These are phyloP conservation scores for Triticum turgidum DNA, from an alignment of 176 grass and related monocot genomes.

Conservation along the genomic window DNA sequence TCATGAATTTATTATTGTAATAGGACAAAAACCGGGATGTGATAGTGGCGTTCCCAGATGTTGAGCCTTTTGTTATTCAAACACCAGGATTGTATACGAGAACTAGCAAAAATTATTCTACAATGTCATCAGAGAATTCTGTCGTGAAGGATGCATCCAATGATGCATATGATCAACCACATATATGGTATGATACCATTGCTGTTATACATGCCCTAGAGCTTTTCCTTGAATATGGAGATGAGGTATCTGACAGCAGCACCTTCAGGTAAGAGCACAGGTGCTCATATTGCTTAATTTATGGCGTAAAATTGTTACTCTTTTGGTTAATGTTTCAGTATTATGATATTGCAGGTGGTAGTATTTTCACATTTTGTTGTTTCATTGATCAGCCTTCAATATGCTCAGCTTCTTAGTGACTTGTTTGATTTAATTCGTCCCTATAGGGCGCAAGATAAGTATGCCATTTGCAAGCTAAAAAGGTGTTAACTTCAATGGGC, in stretches of 20 bases:
- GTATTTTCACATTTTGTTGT: background rate
- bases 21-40: conserved; percentile 92
- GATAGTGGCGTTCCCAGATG: conserved; percentile 89
- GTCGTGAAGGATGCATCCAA: conserved; percentile 27
- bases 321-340: background rate
- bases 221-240: conserved; percentile 72
- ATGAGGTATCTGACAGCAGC: conserved; percentile 62
- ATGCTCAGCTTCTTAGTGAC: background rate
- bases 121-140: conserved; percentile 16
- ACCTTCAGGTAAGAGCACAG: conserved; percentile 65
- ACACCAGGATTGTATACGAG: conserved; percentile 30
- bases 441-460: background rate
- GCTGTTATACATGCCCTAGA: conserved; percentile 57
- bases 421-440: background rate
- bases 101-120: conserved; percentile 5
- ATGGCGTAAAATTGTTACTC: background rate
- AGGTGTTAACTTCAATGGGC: no score
- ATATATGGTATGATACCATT: conserved; percentile 77
- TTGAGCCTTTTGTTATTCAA: conserved; percentile 67
- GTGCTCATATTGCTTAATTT: conserved; percentile 10
- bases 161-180: conserved; percentile 76
- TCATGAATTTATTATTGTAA: conserved; percentile 30
- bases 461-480: no score
- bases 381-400: background rate
- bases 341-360: background rate